Base-by-base conservation (phyloP, 768 basidiomycete species). In the Trichaptum fuscoviolaceum region DNA sequence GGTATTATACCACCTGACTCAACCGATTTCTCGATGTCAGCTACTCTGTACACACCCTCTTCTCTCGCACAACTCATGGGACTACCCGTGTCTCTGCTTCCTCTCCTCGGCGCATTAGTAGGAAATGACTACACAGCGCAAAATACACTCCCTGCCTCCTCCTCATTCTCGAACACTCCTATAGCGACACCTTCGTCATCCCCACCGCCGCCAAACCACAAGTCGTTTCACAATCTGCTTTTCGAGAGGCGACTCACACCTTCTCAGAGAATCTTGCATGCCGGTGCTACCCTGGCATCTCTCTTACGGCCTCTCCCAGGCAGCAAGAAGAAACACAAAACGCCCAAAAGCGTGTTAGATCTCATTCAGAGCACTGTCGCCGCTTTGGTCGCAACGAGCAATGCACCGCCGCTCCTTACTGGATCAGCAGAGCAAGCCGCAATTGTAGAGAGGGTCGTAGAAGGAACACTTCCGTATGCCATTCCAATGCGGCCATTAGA, bases 121-220 rank as follows among this genome's bases (percentile, higher is more conserved):
- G 93, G 93, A 62, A 93, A 93, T 71, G 93, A 94, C 74, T 94
- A 85, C 72, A 84, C 90, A 0, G 83, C 81, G 62, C 81, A 72
- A 10, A 4, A 52, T 52, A 15, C 42, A 3, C 15, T 52, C 20
- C 67, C 67, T 27, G 72, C 72, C 26, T 42, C 72, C 61, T n/a
- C 65, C 35, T 25, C 52, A 52, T n/a, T 65, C 30, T 34, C 20
- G 60, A 7, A 52, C 42, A 36, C 27, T 36, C 24, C 35, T 25
- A 34, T 62, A 57, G 30, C 35, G 2, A 36, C 27, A 15, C 61
- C 25, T 23, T 20, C 62, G 35, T 63, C 1, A 64, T 70, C 5
- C 59, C 70, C 5, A 82, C 84, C 60, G 77, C 82, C 7, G 78
- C 79, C 57, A 80, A 80, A 24, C 82, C 81, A 58, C 65, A 82